phyloP scores from a whole-genome alignment of 148 eudicot genomes.

The Polygonum maritimum region DNA sequence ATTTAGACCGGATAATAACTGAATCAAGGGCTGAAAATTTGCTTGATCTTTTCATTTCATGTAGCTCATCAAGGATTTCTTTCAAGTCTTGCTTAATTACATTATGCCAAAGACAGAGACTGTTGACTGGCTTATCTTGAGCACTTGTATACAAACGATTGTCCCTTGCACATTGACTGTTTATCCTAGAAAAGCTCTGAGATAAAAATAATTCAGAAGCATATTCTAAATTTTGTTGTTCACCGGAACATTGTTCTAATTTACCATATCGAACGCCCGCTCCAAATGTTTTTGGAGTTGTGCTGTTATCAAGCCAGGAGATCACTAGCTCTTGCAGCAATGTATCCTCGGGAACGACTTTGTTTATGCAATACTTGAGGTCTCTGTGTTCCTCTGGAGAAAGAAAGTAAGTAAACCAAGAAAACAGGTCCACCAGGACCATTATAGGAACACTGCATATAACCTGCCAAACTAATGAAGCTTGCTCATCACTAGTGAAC shows the following conservation, averaged over 20 bases:
- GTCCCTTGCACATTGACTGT: conserved; percentile 16
- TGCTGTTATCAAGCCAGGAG: conserved; percentile 54
- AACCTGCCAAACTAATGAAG: conserved; percentile 76
- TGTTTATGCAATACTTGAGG: conserved; percentile 36
- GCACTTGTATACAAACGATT: conserved; percentile 13
- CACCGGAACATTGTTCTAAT: conserved; percentile 23
- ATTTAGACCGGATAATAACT: conserved; percentile 44
- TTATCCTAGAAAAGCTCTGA: conserved; percentile 17
- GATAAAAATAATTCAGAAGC: conserved; percentile 17
- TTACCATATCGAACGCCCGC: conserved; percentile 16
- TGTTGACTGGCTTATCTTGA: conserved; percentile 29
- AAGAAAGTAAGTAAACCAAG: conserved; percentile 63
- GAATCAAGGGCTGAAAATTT: conserved; percentile 30
- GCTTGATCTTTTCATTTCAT: conserved; percentile 33
- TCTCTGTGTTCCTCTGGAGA: conserved; percentile 54
- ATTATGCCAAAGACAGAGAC: conserved; percentile 57
- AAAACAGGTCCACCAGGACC: conserved; percentile 62
- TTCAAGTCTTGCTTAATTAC: conserved; percentile 48
- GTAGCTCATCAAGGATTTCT: conserved; percentile 40
- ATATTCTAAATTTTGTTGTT: conserved; percentile 24
- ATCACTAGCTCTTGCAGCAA: conserved; percentile 55
- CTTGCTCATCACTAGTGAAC: conserved; percentile 66
- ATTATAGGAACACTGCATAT: conserved; percentile 67
- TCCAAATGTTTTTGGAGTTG: conserved; percentile 18
- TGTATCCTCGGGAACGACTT: conserved; percentile 52